Conservation (phyloP, 345 rosid genomes). For the Carallia pectinifolia region DNA sequence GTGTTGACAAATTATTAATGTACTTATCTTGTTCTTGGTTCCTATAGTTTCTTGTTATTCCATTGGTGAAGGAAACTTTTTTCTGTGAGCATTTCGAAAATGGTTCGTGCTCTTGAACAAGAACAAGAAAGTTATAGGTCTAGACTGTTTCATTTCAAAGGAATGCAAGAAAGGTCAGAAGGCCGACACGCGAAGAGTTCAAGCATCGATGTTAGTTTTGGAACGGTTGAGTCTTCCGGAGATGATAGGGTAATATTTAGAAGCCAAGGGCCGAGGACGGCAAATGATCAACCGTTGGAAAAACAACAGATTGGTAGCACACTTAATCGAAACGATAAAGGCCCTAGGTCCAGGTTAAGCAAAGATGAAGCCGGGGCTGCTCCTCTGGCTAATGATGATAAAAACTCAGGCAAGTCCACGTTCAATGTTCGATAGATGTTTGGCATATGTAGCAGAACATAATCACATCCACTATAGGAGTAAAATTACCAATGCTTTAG, state of each 20-base stretch:
- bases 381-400: constrained; percentile 12
- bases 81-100: constrained; percentile 10
- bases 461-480: too few species aligned
- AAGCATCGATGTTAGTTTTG: constrained; percentile 38
- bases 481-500: too few species aligned
- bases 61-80: background rate
- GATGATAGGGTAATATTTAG: constrained; percentile 22
- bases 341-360: constrained; percentile 18
- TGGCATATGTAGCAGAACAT: too few species aligned
- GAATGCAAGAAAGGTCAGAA: constrained; percentile 37
- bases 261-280: constrained; percentile 28
- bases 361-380: constrained; percentile 18
- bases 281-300: constrained; percentile 13
- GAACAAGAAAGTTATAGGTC: constrained; percentile 52
- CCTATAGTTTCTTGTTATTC: background rate
- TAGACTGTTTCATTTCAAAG: constrained; percentile 61
- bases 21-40: background rate
- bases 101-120: constrained; percentile 60
- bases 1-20: background rate
- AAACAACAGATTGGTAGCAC: constrained; percentile 24
- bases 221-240: constrained; percentile 25
- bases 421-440: background rate
- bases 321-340: constrained; percentile 17
- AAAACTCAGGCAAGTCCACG: constrained; percentile 28
- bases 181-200: constrained; percentile 45